Base-by-base conservation (phyloP, 2,329 filamentous ascomycete genomes). In the Sclerotinia minor region DNA sequence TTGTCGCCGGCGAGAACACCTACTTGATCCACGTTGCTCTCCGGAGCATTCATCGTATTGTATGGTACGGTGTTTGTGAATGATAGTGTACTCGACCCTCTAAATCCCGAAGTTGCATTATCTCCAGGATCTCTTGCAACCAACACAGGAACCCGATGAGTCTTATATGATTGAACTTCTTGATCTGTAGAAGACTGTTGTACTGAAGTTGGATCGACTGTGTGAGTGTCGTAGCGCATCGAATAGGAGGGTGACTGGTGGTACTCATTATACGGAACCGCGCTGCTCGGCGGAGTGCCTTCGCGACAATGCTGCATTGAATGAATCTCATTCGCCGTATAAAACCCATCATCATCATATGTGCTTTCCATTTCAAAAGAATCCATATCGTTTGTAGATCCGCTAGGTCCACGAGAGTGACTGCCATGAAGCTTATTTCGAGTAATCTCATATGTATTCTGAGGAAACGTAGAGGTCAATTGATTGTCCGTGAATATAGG, bases 311-410 rank as follows among this genome's bases (percentile, higher is more conserved):
- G 24, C 24, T 44, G 38, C 15, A 9, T 29, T 3, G 9, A 17
- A 26, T 24, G 21, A 24, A 50, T 38, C 6, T 52, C 59, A 7
- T 50, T 29, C 3, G 45, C 45, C 5, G 45, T 63, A 38, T 63
- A 47, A 3, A 50, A 49, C 1, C 45, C 45, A 21, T 63, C 24
- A 21, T 63, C 24, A 21, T 45, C 59, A 26, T 41, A 52, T 9
- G 45, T 63, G 17, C 44, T 38, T 19, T 61, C 58, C 29, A 61
- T 35, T 5, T n/a, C 29, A 38, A 61, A 61, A 3, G 58, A 61
- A 19, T 63, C 59, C 9, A 38, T 11, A 19, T 63, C 59, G 4
- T 63, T 38, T 24, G n/a, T 50, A 21, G 5, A 15, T 8, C 21
- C 21, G 21, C 45, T 50, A 6, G 24, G 15, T 0, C 29, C 44